Percentiles rank a stretch among this genome's conserved stretches.
These are phyloP conservation scores for Clavispora fructus DNA, from an alignment of 805 yeast species.

Conservation along the genomic window DNA sequence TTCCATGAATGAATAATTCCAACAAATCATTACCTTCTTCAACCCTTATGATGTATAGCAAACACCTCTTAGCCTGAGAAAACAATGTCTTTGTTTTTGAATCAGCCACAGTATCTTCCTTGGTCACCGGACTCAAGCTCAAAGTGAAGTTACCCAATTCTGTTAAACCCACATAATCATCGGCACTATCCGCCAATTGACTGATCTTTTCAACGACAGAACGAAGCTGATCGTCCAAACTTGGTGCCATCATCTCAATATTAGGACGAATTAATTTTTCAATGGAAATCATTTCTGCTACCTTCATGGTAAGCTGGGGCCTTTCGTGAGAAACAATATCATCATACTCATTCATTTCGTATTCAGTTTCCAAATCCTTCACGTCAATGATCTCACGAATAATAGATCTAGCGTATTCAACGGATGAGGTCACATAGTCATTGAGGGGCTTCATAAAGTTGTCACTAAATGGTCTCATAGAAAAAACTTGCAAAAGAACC, in stretches of 20 bases:
- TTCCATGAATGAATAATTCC: conserved; percentile 64
- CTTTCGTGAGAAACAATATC: conserved; percentile 52
- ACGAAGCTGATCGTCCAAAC: conserved; percentile 51
- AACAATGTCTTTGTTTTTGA: conserved; percentile 54
- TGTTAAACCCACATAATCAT: conserved; percentile 43
- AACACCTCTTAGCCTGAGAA: conserved; percentile 75
- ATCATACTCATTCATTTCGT: conserved; percentile 59
- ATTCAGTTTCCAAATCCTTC: conserved; percentile 53
- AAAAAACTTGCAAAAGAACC: conserved; percentile 59
- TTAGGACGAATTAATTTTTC: conserved; percentile 39
- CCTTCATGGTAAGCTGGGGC: conserved; percentile 41
- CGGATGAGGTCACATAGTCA: conserved; percentile 55
- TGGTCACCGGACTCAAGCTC: conserved; percentile 49
- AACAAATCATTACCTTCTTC: conserved; percentile 67
- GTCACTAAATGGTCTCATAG: conserved; percentile 66
- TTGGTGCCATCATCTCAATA: conserved; percentile 41
- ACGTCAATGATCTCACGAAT: conserved; percentile 48
- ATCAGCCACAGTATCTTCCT: conserved; percentile 45
- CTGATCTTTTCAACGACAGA: conserved; percentile 38
- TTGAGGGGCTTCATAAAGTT: conserved; percentile 76
- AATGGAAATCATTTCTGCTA: conserved; percentile 43
- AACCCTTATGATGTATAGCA: conserved; percentile 77
- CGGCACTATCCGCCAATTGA: conserved; percentile 31
- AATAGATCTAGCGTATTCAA: conserved; percentile 41
- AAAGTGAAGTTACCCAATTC: conserved; percentile 50